These are phyloP conservation scores for Jackrogersella minutella DNA, from an alignment of 495 filamentous ascomycete species.

Conservation along the genomic window DNA sequence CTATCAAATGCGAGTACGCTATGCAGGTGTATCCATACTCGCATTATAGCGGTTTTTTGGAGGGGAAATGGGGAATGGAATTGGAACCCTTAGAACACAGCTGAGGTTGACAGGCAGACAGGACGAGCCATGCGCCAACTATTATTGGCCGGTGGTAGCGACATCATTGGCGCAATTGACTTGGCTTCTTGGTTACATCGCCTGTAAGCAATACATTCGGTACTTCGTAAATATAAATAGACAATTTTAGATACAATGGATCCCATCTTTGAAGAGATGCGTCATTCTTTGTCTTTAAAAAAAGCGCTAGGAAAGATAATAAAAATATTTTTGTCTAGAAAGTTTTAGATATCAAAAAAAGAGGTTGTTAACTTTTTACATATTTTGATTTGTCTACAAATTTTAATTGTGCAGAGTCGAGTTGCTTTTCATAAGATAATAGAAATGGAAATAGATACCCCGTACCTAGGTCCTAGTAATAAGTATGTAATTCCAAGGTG, in stretches of 20 bases:
- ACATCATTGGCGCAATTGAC: slow-evolving; percentile 28
- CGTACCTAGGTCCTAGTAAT: slow-evolving; percentile 2
- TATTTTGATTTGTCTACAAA: too few relatives aligned
- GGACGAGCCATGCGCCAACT: slow-evolving; percentile 5
- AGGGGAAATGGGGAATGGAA: background rate
- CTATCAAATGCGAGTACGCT: too few relatives aligned
- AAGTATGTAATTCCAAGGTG: too few relatives aligned
- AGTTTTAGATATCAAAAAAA: too few relatives aligned
- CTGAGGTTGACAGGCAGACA: slow-evolving; percentile 19
- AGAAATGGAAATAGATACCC: slow-evolving; percentile 1
- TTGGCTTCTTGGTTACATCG: slow-evolving; percentile 30
- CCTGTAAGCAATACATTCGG: slow-evolving; percentile 8
- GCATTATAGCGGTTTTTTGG: background rate
- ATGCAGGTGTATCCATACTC: too few relatives aligned
- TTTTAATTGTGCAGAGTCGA: background rate
- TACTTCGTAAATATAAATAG: slow-evolving; percentile 37
- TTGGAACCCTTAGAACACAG: too few relatives aligned
- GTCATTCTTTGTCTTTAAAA: background rate
- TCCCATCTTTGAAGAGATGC: background rate
- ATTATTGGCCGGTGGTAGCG: slow-evolving; percentile 24
- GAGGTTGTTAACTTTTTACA: too few relatives aligned
- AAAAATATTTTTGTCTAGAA: too few relatives aligned
- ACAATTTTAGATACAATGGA: background rate
- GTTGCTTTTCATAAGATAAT: background rate
- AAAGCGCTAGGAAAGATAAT: background rate